Evolutionary conservation across 1,284 basidiomycete genomes (phyloP), one percentile per base, ranked within the genome.

Genomic region (Prillingera fragicola): DNA sequence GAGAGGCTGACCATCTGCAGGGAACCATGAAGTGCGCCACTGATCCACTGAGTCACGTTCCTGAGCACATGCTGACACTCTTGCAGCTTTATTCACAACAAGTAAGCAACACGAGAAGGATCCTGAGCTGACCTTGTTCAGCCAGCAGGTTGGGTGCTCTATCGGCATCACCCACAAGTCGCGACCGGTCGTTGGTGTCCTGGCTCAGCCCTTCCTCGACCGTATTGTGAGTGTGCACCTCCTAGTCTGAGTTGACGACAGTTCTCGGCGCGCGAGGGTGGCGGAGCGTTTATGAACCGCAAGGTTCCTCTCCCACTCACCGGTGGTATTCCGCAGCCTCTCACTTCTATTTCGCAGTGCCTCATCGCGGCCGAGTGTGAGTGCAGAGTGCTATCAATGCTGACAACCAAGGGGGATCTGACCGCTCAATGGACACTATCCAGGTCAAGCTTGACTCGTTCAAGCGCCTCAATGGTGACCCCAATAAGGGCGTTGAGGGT

Each of bases 141-240:
- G 67, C 35, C 67, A 63, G 0, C 58, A 54, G 26, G 62, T 67
- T 22, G 63, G 58, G 15, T 70, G 66, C 66, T 92, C 88, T 13
- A 81, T 97, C 43, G 92, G 91, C 1, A 76, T 96, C 52, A 84
- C 91, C 50, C 84, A 87, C 71, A 77, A 84, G 52, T 80, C 80
- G 50, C 75, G 77, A 13, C 87, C 92, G 2, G 78, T 88, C 3
- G 77, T 96, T 15, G 92, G 89, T 1, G 87, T 92, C 36, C 83
- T 91, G 54, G 88, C 81, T 72, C 89, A 90, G 61, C 91, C 91
- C 0, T 91, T 92, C 76, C 76, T 91, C 44, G 79, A 87, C 57
- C 80, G 86, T 44, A 75, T 89, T 41, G 83, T 84, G 50, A 52
- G 77, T 48, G 4, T 33, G 14, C 12, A 14, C 14, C 2, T 9